Evolutionary conservation across 345 rosid species (phyloP), one percentile per base, ranked within the genome.

Genomic region (Dimocarpus longan): DNA sequence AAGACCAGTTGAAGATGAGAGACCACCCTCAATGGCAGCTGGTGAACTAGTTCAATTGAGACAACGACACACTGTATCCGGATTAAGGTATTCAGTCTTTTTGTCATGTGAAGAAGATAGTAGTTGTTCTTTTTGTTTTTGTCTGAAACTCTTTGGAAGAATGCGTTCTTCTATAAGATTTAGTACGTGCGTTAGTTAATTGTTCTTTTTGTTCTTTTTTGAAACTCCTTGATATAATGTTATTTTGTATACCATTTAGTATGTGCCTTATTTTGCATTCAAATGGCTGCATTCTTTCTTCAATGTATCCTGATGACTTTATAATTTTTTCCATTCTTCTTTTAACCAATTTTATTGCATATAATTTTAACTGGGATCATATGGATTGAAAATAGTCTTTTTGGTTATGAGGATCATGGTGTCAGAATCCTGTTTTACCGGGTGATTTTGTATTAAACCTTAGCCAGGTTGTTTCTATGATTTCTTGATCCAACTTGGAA

Each of bases 11-110:
- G 94, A 90, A 84, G 92, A 82, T 43, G 98, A 91, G 85, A 91
- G 98, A 83, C 89, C 92, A 11, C 89, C 93, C 70, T 91, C 98
- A 66, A 80, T 81, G 80, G 99, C 97, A 50, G 88, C 99, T 42
- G 78, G 90, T 81, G 98, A 96, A 87, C 88, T 96, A 82, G 89
- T 88, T 80, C 98, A 93, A 88, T 84, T 96, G 79, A 92, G 98
- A 81, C 97, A 90, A 80, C 89, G 93, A 6, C 94, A 93, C 78
- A 90, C 98, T 42, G 98, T 96, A 75, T 96, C 98, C 75, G 98
- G 98, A 77, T 87, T 94, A 82, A 91, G 99, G 99, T 94, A 88
- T 78, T 39, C 39, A 19, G 69, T 76, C 79, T 79, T 70, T 26
- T 42, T n/a, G 22, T 44, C 42, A 74, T 43, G 50, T 24, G 16